phyloP scores from a whole-genome alignment of 176 grass and related monocot genomes.

The Cenchrus americanus region DNA sequence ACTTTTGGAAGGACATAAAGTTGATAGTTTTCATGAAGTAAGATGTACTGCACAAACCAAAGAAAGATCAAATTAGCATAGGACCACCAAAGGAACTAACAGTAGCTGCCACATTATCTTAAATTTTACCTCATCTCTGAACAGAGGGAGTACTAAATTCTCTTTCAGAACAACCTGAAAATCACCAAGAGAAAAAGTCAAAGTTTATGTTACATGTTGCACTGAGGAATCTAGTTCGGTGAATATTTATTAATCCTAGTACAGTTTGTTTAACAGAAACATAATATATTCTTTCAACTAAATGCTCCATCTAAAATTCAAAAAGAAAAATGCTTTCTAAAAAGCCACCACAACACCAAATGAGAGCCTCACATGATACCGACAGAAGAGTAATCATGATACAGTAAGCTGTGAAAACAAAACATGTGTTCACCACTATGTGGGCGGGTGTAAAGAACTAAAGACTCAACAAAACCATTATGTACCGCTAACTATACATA shows the following conservation, averaged over 20 bases:
- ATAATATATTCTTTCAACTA: neutral
- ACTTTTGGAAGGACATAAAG: conserved; percentile 90
- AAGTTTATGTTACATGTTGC: neutral
- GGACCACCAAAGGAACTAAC: conserved; percentile 32
- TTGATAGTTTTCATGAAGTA: conserved; percentile 98
- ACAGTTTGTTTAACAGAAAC: neutral
- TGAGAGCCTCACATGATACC: neutral
- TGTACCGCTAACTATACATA: neutral
- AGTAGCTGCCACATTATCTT: conserved; percentile 28
- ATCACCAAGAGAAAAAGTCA: conserved; percentile 38
- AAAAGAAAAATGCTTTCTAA: neutral
- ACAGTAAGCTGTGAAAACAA: conserved; percentile 30
- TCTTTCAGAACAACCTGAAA: conserved; percentile 98
- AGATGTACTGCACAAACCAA: conserved; percentile 64
- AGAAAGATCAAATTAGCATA: conserved; percentile 38
- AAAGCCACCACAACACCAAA: neutral
- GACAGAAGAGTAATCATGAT: conserved; percentile 32
- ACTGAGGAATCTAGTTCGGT: neutral
- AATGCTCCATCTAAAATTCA: conserved; percentile 5
- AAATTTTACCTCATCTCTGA: conserved; percentile 91
- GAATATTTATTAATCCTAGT: conserved; percentile 6
- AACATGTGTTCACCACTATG: neutral
- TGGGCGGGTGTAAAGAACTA: neutral
- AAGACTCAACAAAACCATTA: conserved; percentile 19
- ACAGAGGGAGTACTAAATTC: conserved; percentile 86